A percentile compares a stretch with the other conserved stretches of the same genome.
phyloP scores from a whole-genome alignment of 1,284 basidiomycete genomes.

The Heliocybe sulcata region DNA sequence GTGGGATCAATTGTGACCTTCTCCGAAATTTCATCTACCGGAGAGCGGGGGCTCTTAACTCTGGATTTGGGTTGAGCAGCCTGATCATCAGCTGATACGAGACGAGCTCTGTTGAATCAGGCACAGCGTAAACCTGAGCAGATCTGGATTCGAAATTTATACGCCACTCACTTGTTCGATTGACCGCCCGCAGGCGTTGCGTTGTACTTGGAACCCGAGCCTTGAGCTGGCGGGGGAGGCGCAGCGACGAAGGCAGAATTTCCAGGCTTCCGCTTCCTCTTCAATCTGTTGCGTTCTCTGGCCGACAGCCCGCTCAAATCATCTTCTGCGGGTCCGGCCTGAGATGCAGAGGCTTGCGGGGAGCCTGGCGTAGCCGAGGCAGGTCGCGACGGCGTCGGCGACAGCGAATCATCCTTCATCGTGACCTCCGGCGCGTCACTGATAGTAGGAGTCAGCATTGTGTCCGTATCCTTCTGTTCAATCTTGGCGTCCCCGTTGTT shows the following conservation, averaged over 20 bases:
- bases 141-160: not conserved
- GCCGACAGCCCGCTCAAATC: slow-evolving; percentile 62
- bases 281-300: slow-evolving; percentile 84
- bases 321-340: slow-evolving; percentile 28
- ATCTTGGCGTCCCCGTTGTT: slow-evolving; percentile 26
- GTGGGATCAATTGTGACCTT: slow-evolving; percentile 70
- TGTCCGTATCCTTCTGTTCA: slow-evolving; percentile 26
- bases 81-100: slow-evolving; percentile 53
- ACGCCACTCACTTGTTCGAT: slow-evolving; percentile 47
- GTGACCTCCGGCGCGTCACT: slow-evolving; percentile 14
- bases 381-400: slow-evolving; percentile 20
- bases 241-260: slow-evolving; percentile 70
- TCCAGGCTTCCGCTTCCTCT: slow-evolving; percentile 87
- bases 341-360: slow-evolving; percentile 36
- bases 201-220: slow-evolving; percentile 46
- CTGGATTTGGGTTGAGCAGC: slow-evolving; percentile 36
- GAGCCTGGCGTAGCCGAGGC: slow-evolving; percentile 50
- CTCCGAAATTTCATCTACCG: slow-evolving; percentile 34
- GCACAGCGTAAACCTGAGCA: slow-evolving; percentile 10
- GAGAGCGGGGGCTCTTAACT: slow-evolving; percentile 47
- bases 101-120: slow-evolving; percentile 46
- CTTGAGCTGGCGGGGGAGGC: slow-evolving; percentile 52
- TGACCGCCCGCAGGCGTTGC: slow-evolving; percentile 40
- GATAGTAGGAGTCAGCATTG: slow-evolving; percentile 19
- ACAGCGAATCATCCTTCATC: slow-evolving; percentile 21